Base-by-base conservation (phyloP, 2,329 filamentous ascomycete species). In the Aureobasidium lini region DNA sequence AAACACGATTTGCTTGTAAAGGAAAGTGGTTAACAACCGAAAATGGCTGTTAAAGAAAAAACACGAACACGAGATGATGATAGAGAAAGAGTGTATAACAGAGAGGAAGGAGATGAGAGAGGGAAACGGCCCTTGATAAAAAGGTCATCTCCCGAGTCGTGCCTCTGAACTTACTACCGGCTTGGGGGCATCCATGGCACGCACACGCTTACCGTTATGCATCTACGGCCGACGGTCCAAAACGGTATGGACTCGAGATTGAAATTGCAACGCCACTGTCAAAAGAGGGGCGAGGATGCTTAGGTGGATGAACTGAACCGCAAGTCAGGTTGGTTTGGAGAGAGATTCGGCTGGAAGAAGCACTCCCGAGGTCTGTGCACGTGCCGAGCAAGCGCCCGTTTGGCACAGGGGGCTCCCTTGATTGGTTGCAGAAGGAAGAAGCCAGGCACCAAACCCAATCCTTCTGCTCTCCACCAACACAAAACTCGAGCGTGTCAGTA, bases 1-100 rank as follows among this genome's bases (percentile, higher is more conserved):
- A 81, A 78, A 79, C 77, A 57, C 57, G 18, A 43, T 57, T 48
- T 54, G 57, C 60, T 59, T 56, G 52, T 36, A 40, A 47, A 58
- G 53, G 52, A 43, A 44, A 61, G 53, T 18, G 60, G 47, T 49
- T 31, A 11, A 48, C 49, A 57, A 50, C 59, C 43, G 44, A n/a
- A 28, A 49, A n/a, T 16, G 59, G 50, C n/a, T 53, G 50, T 44
- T 36, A 36, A 18, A 39, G 18, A 16, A 18, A 18, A 37, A 43
- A 56, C 39, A 28, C 57, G 54, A 57, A 48, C 43, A 40, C n/a
- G 40, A 34, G 39, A 52, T 37, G 18, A 29, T 50, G 40, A 50
- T 18, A 43, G 40, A 53, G 39, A 53, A 53, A 28, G 37, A 46
- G 32, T 46, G 48, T 52, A 40, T 53, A 43, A 16, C 36, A 36